A percentile compares a stretch with the other conserved stretches of the same genome.
These are phyloP conservation scores for Talaromyces liani DNA, from an alignment of 495 filamentous ascomycete species.

Conservation along the genomic window DNA sequence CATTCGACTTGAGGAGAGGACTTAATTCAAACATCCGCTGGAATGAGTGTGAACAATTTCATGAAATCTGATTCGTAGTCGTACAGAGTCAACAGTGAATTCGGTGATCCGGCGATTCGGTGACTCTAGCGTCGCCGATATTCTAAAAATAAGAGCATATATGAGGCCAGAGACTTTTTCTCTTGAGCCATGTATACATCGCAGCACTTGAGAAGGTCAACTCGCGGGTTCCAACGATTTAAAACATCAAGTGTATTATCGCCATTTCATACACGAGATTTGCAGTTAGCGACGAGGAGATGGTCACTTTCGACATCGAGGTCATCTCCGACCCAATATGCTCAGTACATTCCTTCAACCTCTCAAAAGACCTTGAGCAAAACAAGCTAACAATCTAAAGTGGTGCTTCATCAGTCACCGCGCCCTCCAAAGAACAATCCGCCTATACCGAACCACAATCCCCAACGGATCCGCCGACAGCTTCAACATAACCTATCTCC, in stretches of 20 bases:
- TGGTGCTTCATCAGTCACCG: constrained; percentile 7
- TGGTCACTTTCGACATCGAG: not conserved
- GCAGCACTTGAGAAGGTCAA: too few species aligned
- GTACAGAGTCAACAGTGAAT: too few species aligned
- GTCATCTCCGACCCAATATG: constrained; percentile 4
- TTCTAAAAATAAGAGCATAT: not conserved
- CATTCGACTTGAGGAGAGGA: too few species aligned
- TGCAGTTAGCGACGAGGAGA: too few species aligned
- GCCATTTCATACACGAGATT: not conserved
- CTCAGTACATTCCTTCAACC: not conserved
- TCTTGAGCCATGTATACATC: too few species aligned
- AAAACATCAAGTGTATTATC: too few species aligned
- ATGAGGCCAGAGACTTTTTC: too few species aligned
- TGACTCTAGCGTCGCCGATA: not conserved
- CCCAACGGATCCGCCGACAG: not conserved
- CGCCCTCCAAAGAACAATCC: not conserved
- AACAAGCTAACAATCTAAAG: not conserved
- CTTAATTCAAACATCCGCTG: too few species aligned
- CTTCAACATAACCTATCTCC: constrained; percentile 3
- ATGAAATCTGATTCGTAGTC: too few species aligned
- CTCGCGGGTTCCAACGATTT: too few species aligned
- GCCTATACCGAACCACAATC: not conserved
- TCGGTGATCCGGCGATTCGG: constrained; percentile 6
- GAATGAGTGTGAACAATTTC: too few species aligned
- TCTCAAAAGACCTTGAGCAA: too few species aligned